Conservation (phyloP, 2,329 filamentous ascomycete species). For the Fusarium acutatum region DNA sequence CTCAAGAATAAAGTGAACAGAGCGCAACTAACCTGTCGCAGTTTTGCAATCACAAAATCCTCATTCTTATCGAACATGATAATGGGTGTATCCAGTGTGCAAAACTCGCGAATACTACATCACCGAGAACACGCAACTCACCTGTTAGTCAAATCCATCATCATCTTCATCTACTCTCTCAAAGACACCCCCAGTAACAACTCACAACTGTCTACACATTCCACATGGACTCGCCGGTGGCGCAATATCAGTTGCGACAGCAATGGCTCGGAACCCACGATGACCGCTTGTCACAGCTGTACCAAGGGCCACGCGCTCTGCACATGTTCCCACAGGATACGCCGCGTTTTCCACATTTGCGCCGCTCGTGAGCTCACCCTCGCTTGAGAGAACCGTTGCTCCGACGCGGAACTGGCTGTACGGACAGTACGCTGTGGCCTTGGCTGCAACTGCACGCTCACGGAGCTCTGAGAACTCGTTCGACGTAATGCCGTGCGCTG, state of each 20-base stretch:
- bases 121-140: constrained; percentile 16
- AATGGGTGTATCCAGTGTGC: constrained; percentile 73
- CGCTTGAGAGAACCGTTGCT: constrained; percentile 72
- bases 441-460: constrained; percentile 72
- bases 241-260: constrained; percentile 81
- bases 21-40: constrained; percentile 67
- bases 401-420: constrained; percentile 95
- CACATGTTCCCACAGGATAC: constrained; percentile 95
- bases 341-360: constrained; percentile 94
- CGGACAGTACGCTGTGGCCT: constrained; percentile 85
- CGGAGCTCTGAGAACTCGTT: constrained; percentile 73
- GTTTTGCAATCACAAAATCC: constrained; percentile 72
- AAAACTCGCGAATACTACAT: constrained; percentile 78
- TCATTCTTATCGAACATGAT: constrained; percentile 92
- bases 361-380: constrained; percentile 61
- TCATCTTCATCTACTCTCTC: background rate
- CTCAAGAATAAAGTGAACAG: background rate
- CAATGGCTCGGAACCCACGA: constrained; percentile 76
- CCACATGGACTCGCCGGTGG: constrained; percentile 83
- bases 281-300: constrained; percentile 75
- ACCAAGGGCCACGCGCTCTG: constrained; percentile 88
- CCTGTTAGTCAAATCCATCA: constrained; percentile 16
- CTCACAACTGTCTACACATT: constrained; percentile 93
- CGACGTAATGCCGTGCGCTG: constrained; percentile 59
- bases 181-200: constrained; percentile 28